Percentiles rank a stretch among this genome's conserved stretches.
Evolutionary conservation across 2,329 filamentous ascomycete genomes (phyloP).

Genomic region (Colletotrichum sojae): DNA sequence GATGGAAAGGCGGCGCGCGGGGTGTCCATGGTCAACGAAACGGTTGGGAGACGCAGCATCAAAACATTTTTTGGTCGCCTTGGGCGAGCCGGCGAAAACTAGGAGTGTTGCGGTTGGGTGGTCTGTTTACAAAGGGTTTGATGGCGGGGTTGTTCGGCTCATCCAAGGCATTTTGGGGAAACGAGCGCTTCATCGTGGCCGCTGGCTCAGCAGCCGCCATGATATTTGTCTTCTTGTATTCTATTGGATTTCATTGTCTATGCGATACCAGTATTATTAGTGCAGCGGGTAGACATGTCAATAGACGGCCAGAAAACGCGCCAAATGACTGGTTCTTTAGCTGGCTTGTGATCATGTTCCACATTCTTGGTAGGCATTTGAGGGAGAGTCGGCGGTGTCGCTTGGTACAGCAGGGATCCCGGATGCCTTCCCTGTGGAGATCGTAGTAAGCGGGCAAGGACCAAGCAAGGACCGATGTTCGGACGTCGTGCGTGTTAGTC

Average conservation of each 20-base stretch:
- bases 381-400: neutral
- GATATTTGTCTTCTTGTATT: constrained; percentile 37
- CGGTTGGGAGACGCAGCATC: constrained; percentile 9
- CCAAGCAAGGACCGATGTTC: too few species aligned
- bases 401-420: too few species aligned
- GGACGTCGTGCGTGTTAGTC: too few species aligned
- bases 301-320: constrained; percentile 30
- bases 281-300: constrained; percentile 37
- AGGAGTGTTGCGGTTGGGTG: constrained; percentile 3
- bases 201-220: constrained; percentile 1
- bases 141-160: constrained; percentile 7
- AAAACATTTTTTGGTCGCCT: neutral
- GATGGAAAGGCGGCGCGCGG: neutral
- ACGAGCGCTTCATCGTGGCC: constrained; percentile 10
- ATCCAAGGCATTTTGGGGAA: constrained; percentile 16
- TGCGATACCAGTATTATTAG: constrained; percentile 37
- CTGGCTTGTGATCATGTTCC: neutral
- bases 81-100: constrained; percentile 15
- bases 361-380: neutral
- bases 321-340: neutral
- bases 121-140: neutral
- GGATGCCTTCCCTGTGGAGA: too few species aligned
- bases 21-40: constrained; percentile 3
- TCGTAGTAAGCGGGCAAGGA: too few species aligned
- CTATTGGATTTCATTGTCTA: constrained; percentile 34